Evolutionary conservation across 2,329 filamentous ascomycete genomes (phyloP).

Genomic region (Cladorrhinum sp.): DNA sequence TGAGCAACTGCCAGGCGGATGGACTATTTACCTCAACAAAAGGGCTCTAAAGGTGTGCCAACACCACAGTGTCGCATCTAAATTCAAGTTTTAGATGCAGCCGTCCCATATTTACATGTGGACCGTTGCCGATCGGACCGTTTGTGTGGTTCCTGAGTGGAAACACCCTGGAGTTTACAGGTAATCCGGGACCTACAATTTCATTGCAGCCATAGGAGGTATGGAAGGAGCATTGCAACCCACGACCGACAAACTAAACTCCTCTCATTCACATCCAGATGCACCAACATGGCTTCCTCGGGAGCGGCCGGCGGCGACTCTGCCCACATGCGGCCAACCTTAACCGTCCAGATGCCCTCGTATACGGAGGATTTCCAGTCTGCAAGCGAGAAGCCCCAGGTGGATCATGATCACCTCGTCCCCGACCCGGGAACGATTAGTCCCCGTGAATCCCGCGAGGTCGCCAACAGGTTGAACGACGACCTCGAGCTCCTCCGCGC

Average conservation of each 20-base stretch:
- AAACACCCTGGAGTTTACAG: conserved; percentile 4
- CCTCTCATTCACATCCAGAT: not conserved
- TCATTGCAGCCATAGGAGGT: not conserved
- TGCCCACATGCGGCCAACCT: conserved; percentile 12
- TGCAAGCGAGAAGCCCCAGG: conserved; percentile 8
- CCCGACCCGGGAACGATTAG: conserved; percentile 21
- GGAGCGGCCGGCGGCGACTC: conserved; percentile 1
- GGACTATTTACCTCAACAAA: not conserved
- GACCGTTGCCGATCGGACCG: conserved; percentile 17
- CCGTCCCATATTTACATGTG: conserved; percentile 17
- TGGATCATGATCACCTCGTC: conserved; percentile 18
- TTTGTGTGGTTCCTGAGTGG: not conserved
- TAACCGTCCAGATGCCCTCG: conserved; percentile 25
- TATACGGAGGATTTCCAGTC: conserved; percentile 7
- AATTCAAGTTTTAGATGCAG: conserved; percentile 6
- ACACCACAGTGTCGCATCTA: conserved; percentile 10
- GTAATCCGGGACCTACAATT: not conserved
- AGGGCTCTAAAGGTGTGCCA: conserved; percentile 7
- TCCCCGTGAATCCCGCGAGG: conserved; percentile 30
- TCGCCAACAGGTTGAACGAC: conserved; percentile 42
- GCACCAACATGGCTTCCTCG: conserved; percentile 17
- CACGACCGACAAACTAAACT: not conserved
- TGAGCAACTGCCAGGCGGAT: too few relatives aligned
- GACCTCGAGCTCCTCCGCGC: conserved; percentile 49
- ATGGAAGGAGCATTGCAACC: not conserved